Conservation (phyloP, 345 rosid genomes). For the sweet orange (Citrus sinensis) region DNA sequence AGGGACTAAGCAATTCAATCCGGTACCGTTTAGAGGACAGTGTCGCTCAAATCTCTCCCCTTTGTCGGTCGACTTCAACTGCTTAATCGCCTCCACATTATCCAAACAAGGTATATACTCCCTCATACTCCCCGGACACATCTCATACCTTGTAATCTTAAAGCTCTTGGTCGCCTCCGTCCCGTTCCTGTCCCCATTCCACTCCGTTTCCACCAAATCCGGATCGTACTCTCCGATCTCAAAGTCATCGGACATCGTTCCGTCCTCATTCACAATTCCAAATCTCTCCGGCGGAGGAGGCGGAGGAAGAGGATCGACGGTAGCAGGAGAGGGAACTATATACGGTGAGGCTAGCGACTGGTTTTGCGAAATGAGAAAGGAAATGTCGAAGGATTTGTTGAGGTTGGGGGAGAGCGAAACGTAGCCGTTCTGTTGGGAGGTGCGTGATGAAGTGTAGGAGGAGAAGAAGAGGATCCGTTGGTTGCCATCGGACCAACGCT, state of each 20-base stretch:
- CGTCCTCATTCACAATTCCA: conserved; percentile 76
- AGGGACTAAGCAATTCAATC: conserved; percentile 78
- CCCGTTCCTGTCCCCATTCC: conserved; percentile 33
- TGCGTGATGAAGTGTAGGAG: conserved; percentile 20
- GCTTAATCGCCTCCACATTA: conserved; percentile 60
- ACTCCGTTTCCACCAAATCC: conserved; percentile 42
- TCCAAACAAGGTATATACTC: conserved; percentile 93
- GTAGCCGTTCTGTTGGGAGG: conserved; percentile 17
- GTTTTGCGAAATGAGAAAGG: conserved; percentile 39
- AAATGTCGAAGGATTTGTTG: conserved; percentile 41
- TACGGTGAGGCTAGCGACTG: conserved; percentile 6
- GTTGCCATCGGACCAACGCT: conserved; percentile 70
- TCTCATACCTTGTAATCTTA: conserved; percentile 36
- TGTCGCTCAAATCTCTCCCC: conserved; percentile 85
- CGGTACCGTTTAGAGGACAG: conserved; percentile 65
- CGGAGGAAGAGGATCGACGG: conserved; percentile 21
- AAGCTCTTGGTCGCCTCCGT: conserved; percentile 24
- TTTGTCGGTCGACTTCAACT: conserved; percentile 64
- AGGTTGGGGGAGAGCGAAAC: conserved; percentile 63
- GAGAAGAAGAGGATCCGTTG: conserved; percentile 81
- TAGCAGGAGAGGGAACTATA: conserved; percentile 4
- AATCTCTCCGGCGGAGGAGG: conserved; percentile 49
- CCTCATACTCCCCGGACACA: conserved; percentile 60
- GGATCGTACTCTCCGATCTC: conserved; percentile 79
- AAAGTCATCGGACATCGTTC: conserved; percentile 79